A percentile compares a stretch with the other conserved stretches of the same genome.
Conservation (phyloP, 2,329 filamentous ascomycete genomes). For the Ophiostoma montium region DNA sequence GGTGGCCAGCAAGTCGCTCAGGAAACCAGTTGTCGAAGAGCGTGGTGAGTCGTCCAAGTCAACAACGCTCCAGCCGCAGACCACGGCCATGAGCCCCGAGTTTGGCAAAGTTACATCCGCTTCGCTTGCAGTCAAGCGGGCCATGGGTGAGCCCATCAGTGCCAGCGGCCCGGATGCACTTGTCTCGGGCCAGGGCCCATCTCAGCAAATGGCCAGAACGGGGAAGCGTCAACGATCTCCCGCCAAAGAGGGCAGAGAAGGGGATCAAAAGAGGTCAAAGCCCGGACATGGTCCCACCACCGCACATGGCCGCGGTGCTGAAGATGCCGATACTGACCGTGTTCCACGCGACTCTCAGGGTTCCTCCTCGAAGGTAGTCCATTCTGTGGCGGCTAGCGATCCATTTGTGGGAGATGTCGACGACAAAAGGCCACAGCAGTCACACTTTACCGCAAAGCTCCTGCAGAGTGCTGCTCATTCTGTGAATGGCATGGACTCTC, state of each 20-base stretch:
- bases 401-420: slow-evolving; percentile 3
- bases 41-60: too few species aligned
- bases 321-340: neutral
- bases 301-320: neutral
- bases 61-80: neutral
- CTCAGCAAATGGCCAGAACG: neutral
- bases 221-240: neutral
- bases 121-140: neutral
- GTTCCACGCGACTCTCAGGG: neutral
- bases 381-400: neutral
- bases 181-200: neutral
- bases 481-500: neutral
- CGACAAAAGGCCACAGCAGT: neutral
- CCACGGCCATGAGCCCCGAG: too few species aligned
- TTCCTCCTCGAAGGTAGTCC: neutral
- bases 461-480: neutral
- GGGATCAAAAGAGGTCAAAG: neutral
- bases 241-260: neutral
- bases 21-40: too few species aligned
- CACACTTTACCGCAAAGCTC: slow-evolving; percentile 9
- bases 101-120: neutral
- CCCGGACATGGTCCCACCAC: neutral
- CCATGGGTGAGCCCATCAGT: neutral
- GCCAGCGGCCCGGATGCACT: neutral
- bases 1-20: neutral